Conservation (phyloP, 2,329 filamentous ascomycete genomes). For the Calonectria hongkongensis region DNA sequence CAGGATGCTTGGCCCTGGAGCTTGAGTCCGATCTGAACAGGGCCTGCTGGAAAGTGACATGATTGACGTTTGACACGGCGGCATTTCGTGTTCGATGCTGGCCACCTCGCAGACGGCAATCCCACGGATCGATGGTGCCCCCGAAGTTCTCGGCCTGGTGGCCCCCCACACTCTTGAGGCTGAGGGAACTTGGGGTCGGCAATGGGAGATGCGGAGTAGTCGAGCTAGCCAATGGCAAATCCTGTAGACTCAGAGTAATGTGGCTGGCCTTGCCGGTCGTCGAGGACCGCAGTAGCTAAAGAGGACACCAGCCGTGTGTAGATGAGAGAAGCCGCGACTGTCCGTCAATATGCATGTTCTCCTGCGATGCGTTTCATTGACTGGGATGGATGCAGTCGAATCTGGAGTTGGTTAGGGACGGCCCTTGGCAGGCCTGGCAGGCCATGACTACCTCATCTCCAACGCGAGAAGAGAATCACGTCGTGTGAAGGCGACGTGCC, state of each 20-base stretch:
- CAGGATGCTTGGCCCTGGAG: slow-evolving; percentile 39
- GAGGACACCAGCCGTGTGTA: slow-evolving; percentile 41
- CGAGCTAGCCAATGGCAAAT: slow-evolving; percentile 41
- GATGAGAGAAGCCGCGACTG: slow-evolving; percentile 19
- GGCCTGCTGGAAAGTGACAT: slow-evolving; percentile 34
- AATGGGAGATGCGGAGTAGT: slow-evolving; percentile 41
- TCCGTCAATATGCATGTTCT: slow-evolving; percentile 40
- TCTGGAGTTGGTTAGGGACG: slow-evolving; percentile 50
- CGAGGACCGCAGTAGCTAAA: slow-evolving; percentile 16
- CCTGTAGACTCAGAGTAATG: slow-evolving; percentile 37
- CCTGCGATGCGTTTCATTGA: slow-evolving; percentile 35
- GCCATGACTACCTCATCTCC: slow-evolving; percentile 37
- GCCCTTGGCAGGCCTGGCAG: slow-evolving; percentile 43
- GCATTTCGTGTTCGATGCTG: slow-evolving; percentile 27
- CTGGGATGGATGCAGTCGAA: slow-evolving; percentile 50
- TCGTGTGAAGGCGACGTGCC: slow-evolving; percentile 17
- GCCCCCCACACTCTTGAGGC: slow-evolving; percentile 38
- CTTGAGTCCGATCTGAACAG: slow-evolving; percentile 44
- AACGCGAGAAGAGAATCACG: slow-evolving; percentile 36
- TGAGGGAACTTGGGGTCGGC: slow-evolving; percentile 40
- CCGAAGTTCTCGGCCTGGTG: slow-evolving; percentile 31
- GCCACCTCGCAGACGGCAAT: slow-evolving; percentile 19
- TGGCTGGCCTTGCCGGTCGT: slow-evolving; percentile 35
- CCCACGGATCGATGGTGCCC: slow-evolving; percentile 22
- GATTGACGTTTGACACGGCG: slow-evolving; percentile 41